These are phyloP conservation scores for Heracleum sosnowskyi DNA, from an alignment of 129 eudicot species.

Conservation along the genomic window DNA sequence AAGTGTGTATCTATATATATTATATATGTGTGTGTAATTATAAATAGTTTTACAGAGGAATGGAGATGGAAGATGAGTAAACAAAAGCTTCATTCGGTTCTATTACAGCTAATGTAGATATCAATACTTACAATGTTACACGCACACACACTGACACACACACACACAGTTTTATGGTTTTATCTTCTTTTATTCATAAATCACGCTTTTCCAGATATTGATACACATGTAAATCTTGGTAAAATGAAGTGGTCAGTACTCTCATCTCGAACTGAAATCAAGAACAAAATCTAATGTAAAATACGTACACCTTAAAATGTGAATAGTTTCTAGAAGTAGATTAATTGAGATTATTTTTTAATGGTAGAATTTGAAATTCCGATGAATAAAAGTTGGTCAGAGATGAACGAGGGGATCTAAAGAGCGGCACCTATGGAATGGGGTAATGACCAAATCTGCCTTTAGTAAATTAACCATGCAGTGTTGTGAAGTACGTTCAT, in stretches of 20 bases:
- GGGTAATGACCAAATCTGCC: conserved; percentile 20
- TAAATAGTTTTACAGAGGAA: background rate
- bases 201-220: background rate
- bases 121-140: background rate
- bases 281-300: background rate
- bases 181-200: background rate
- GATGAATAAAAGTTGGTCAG: conserved; percentile 2
- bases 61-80: conserved; percentile 21
- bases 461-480: background rate
- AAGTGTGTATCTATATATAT: background rate
- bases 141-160: background rate
- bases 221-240: background rate
- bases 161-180: background rate
- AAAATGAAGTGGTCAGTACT: too few species aligned
- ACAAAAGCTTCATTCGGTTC: conserved; percentile 8
- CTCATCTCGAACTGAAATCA: background rate
- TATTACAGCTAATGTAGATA: background rate
- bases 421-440: conserved; percentile 10
- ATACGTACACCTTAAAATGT: too few species aligned
- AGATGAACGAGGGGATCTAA: background rate
- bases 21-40: background rate
- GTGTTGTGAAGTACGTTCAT: background rate
- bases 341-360: background rate
- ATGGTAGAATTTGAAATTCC: background rate
- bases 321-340: background rate